Evolutionary conservation across 2,329 filamentous ascomycete species (phyloP), one percentile per base, ranked within the genome.

Genomic region (Fusarium nematophilum): DNA sequence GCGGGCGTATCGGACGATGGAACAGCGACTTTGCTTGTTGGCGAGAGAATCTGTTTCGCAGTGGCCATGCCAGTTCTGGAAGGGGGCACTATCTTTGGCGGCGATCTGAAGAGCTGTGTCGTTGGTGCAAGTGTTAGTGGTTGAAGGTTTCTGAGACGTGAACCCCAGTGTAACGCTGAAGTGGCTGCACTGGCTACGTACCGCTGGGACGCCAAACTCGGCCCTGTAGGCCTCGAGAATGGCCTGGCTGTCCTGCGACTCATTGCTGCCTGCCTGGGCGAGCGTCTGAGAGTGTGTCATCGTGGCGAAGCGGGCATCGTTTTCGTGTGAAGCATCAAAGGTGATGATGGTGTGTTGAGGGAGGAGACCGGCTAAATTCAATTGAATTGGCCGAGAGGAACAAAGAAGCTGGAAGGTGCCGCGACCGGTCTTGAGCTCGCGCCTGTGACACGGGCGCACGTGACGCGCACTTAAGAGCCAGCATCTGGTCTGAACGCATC

Each of bases 191-290:
- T 62, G 64, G 60, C 14, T 63, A 78, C 78, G 67, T 72, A 80
- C 78, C 70, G 70, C 65, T 39, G 70, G 74, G 13, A 76, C 69
- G 50, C 76, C 77, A 53, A 78, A 75, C 53, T 76, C 69, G 15
- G 67, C 70, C 57, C 73, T 74, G 60, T 79, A 72, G 50, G 70
- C 70, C 29, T 76, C 72, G 3, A 78, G 61, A 21, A 81, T 68
- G 21, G 71, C 68, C 67, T 81, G 79, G 70, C 76, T 81, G 64
- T 81, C 78, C 61, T 81, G 78, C 7, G 77, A 75, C 48, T 78
- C 77, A 55, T 72, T 68, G 52, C 55, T 67, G 46, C 72, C 75
- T 72, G 71, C 72, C 40, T 69, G 59, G 38, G 42, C 53, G 29
- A 75, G 62, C 62, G 65, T 70, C 49, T 62, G 53, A 27, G 65